A percentile compares a stretch with the other conserved stretches of the same genome.
Conservation (phyloP, 73 alveolate genomes). For the Paramecium primaurelia region DNA sequence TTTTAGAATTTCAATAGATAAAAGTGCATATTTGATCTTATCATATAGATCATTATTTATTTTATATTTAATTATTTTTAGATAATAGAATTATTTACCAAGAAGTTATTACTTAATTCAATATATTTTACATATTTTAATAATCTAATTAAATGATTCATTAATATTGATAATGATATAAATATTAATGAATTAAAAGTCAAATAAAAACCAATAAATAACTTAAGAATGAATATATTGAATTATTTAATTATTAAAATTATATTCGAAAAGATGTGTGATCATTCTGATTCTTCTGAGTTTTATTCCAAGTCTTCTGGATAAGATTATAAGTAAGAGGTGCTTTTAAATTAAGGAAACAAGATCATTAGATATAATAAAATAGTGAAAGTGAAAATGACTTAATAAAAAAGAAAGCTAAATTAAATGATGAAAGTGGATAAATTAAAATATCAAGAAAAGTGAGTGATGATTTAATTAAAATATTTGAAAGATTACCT, state of each 20-base stretch:
- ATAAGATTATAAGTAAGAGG: background rate
- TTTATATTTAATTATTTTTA: no score
- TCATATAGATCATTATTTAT: no score
- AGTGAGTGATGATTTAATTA: slow-evolving; percentile 34
- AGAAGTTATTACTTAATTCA: no score
- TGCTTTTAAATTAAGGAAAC: background rate
- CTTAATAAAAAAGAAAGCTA: background rate
- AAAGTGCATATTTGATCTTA: no score
- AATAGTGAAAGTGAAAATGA: background rate
- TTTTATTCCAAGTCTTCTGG: background rate
- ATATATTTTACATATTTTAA: no score
- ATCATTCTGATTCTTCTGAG: background rate
- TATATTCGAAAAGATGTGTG: background rate
- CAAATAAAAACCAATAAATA: background rate
- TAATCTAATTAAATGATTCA: background rate
- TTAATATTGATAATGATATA: no score
- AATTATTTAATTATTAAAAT: background rate
- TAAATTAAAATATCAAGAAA: slow-evolving; percentile 8
- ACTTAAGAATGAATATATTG: background rate
- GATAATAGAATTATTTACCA: background rate
- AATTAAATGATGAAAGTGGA: background rate
- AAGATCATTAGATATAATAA: background rate
- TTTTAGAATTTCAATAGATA: no score
- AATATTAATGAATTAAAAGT: no score
- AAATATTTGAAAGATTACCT: background rate